Conservation (phyloP, 2,329 filamentous ascomycete species). For the Phoma sp. region DNA sequence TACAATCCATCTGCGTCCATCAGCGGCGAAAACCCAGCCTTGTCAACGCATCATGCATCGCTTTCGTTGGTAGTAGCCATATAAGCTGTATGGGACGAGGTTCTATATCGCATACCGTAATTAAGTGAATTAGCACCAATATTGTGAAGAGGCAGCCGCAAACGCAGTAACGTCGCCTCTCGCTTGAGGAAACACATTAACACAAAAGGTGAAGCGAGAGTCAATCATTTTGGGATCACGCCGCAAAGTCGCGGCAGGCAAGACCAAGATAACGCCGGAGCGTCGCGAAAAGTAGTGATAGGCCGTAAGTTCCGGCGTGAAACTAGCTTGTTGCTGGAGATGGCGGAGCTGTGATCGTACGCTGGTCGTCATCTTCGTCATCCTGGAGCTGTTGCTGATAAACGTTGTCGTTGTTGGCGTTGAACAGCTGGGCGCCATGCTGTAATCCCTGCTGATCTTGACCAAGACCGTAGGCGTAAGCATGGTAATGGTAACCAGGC, state of each 20-base stretch:
- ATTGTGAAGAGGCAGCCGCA: constrained; percentile 1
- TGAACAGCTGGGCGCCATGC: constrained; percentile 36
- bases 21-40: not conserved
- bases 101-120: constrained; percentile 20
- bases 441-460: constrained; percentile 40
- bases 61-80: constrained; percentile 18
- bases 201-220: constrained; percentile 34
- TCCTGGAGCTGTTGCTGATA: constrained; percentile 36
- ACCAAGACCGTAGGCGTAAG: constrained; percentile 38
- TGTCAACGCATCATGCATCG: constrained; percentile 7
- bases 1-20: not conserved
- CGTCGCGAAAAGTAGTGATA: not conserved
- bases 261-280: constrained; percentile 2
- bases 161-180: constrained; percentile 21
- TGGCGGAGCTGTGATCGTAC: constrained; percentile 47
- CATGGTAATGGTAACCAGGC: constrained; percentile 35
- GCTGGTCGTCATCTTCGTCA: constrained; percentile 43
- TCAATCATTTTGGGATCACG: constrained; percentile 14
- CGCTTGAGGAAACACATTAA: constrained; percentile 21
- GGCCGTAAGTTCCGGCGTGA: not conserved
- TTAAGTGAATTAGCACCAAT: constrained; percentile 3
- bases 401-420: constrained; percentile 23
- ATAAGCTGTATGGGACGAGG: constrained; percentile 13
- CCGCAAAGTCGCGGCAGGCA: constrained; percentile 3
- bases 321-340: constrained; percentile 42